Evolutionary conservation across 768 basidiomycete species (phyloP), one percentile per base, ranked within the genome.

Genomic region (Boletus vermiculosoides): DNA sequence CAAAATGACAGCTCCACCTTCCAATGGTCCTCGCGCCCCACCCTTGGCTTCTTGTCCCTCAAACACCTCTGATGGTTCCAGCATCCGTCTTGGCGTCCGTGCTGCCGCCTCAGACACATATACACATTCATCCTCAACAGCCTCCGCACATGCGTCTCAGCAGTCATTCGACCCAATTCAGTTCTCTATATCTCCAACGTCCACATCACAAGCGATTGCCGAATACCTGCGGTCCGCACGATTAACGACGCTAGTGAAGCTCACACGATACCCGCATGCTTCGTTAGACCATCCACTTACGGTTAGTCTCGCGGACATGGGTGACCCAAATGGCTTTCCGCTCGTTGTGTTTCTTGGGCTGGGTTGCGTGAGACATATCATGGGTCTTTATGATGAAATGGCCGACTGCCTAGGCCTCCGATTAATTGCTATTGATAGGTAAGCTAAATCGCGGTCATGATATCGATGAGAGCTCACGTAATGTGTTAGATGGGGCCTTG

Each of bases 381-480:
- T 97, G 81, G 94, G 92, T 15, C 74, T 98, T 47, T 98, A 94
- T 69, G 96, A 98, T 70, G 96, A 99, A 68, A 89, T 98, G 85
- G 96, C 96, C 5, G 85, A 87, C 57, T 89, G 87, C 55, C 74
- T 96, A 56, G 88, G 88, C 6, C 78, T 99, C 36, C 78, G 96
- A 54, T 77, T 99, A 52, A 94, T 99, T 64, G 95, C 94, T 45
- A 87, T 99, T 62, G 96, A 99, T 73, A 83, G 96, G 82, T 93
- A 69, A 61, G 80, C 73, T 39, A 28, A 39, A 48, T 31, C 15
- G 15, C n/a, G 6, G 3, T 33, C 12, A 15, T 47, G 30, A 23
- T n/a, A 37, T 40, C 11, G 30, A 59, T 48, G 33, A 30, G 51
- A 62, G 60, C 63, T 59, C 45, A 46, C 47, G n/a, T 40, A 30